A percentile compares a stretch with the other conserved stretches of the same genome.
These are phyloP conservation scores for Magnaporthales sp. DNA, from an alignment of 2,329 filamentous ascomycete species.

Conservation along the genomic window DNA sequence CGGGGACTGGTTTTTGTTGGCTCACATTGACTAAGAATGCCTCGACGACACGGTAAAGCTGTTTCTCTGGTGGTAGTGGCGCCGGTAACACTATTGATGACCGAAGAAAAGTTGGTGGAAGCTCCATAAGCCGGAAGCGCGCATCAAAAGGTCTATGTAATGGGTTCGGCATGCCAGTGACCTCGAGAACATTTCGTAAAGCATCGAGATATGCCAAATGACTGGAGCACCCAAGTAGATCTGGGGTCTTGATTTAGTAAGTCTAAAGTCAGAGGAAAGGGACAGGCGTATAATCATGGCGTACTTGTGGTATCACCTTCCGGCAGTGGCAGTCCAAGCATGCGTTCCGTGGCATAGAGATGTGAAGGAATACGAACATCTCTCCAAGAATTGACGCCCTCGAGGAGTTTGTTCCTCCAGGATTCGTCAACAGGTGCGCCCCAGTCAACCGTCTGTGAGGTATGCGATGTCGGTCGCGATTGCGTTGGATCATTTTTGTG, in stretches of 20 bases:
- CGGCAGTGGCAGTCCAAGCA: not conserved
- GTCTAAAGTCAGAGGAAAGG: not conserved
- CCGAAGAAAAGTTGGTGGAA: not conserved
- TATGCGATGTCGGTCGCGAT: not conserved
- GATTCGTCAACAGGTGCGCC: not conserved
- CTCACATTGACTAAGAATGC: slow-evolving; percentile 54
- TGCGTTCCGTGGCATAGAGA: slow-evolving; percentile 4
- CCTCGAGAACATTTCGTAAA: slow-evolving; percentile 5
- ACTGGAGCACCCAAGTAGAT: slow-evolving; percentile 1
- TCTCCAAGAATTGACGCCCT: not conserved
- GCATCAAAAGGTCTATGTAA: not conserved
- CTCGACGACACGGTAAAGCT: slow-evolving; percentile 43
- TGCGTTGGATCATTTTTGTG: not conserved
- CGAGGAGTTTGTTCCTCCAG: not conserved
- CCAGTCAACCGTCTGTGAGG: not conserved
- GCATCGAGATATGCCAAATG: slow-evolving; percentile 5
- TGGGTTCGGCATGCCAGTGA: slow-evolving; percentile 1
- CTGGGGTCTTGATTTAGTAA: not conserved
- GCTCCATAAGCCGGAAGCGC: slow-evolving; percentile 2
- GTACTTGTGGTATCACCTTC: slow-evolving; percentile 2
- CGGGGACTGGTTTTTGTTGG: not conserved
- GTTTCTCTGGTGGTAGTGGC: slow-evolving; percentile 18
- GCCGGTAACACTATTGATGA: not conserved
- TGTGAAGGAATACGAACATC: slow-evolving; percentile 2
- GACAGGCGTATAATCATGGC: not conserved